Percentiles rank a stretch among this genome's conserved stretches.
Conservation (phyloP, 257 asterid genomes). For the Salvia splendens region DNA sequence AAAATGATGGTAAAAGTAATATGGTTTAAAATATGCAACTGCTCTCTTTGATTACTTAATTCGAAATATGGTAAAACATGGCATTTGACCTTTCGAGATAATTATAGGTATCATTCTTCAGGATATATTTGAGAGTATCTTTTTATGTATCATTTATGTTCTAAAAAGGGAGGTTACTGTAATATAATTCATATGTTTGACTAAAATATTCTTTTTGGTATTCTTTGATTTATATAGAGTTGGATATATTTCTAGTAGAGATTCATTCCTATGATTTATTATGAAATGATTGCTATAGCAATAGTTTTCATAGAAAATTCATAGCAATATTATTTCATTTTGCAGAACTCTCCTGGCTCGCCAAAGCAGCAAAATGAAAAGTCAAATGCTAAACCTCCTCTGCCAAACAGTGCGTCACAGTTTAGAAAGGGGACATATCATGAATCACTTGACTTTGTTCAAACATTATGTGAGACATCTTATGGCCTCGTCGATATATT, state of each 20-base stretch:
- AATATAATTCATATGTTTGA: conserved; percentile 15
- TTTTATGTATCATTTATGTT: conserved; percentile 4
- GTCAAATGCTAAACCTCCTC: conserved; percentile 83
- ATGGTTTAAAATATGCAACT: not conserved
- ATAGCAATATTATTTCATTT: conserved; percentile 36
- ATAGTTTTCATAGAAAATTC: conserved; percentile 25
- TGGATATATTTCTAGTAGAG: conserved; percentile 19
- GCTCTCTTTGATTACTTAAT: conserved; percentile 11
- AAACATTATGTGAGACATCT: conserved; percentile 85
- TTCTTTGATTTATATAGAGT: conserved; percentile 3
- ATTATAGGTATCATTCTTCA: not conserved
- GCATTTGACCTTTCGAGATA: conserved; percentile 3
- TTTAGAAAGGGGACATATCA: conserved; percentile 93
- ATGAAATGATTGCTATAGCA: conserved; percentile 16
- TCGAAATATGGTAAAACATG: not conserved
- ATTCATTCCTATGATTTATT: not conserved
- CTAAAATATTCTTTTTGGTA: conserved; percentile 1
- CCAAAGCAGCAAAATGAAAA: conserved; percentile 67
- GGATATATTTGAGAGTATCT: not conserved
- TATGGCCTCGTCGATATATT: conserved; percentile 93
- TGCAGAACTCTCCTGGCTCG: conserved; percentile 79
- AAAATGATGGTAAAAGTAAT: conserved; percentile 1
- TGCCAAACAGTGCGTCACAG: conserved; percentile 78
- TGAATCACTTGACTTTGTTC: conserved; percentile 95
- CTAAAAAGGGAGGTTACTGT: not conserved